A percentile compares a stretch with the other conserved stretches of the same genome.
Evolutionary conservation across 257 asterid genomes (phyloP).

Genomic region (Nicotiana otophora): DNA sequence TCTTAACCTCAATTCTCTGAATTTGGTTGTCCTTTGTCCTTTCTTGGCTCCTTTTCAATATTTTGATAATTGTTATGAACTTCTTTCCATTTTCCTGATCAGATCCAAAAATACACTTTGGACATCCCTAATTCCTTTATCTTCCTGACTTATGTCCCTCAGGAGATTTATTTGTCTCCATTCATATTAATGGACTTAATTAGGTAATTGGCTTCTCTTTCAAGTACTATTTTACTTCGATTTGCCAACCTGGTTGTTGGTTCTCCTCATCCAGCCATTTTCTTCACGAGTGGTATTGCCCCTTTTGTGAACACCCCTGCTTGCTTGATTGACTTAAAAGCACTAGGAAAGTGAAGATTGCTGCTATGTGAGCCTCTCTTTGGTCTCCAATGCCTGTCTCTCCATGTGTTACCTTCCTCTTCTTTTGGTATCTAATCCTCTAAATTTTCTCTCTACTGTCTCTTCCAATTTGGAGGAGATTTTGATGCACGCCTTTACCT

Average conservation of each 20-base stretch:
- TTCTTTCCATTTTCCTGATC: background rate
- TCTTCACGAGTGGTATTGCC: background rate
- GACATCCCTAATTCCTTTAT: background rate
- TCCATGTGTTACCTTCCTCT: conserved; percentile 1
- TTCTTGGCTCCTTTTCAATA: background rate
- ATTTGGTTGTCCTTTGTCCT: background rate
- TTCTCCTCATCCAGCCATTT: background rate
- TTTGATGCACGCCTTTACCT: background rate
- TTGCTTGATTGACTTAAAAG: background rate
- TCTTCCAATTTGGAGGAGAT: background rate
- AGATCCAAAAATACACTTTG: background rate
- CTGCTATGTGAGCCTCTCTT: background rate
- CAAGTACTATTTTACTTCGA: background rate
- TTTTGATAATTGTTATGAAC: background rate
- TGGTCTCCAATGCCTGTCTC: background rate
- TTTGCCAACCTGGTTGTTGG: background rate
- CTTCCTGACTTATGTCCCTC: background rate
- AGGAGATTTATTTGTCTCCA: background rate
- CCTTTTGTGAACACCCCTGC: background rate
- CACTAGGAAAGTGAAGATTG: background rate
- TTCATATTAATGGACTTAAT: background rate
- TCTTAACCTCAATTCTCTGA: background rate
- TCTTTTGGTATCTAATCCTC: background rate
- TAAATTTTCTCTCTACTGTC: background rate
- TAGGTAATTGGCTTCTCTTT: background rate